Conservation (phyloP, 2,329 filamentous ascomycete genomes). For the Pseudofabraea citricarpa region DNA sequence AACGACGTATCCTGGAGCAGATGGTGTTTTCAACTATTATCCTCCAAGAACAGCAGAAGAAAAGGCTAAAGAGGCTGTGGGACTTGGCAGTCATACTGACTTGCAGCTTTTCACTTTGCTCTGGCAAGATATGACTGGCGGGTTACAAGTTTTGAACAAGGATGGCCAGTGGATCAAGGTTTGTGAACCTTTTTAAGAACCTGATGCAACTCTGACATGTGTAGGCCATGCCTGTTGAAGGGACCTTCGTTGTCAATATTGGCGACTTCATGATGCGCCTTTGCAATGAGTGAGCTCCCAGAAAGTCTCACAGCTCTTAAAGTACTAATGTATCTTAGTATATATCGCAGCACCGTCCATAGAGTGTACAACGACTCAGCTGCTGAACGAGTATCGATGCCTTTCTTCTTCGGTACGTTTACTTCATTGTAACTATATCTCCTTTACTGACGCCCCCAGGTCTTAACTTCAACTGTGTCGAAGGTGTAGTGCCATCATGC, state of each 20-base stretch:
- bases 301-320: background rate
- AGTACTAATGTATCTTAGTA: constrained; percentile 13
- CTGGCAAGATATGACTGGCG: constrained; percentile 39
- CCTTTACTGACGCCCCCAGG: constrained; percentile 20
- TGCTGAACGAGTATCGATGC: constrained; percentile 45
- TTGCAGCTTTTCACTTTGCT: constrained; percentile 45
- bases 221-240: constrained; percentile 36
- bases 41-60: constrained; percentile 31
- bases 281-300: constrained; percentile 34
- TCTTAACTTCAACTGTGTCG: constrained; percentile 47
- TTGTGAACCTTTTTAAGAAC: background rate
- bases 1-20: constrained; percentile 43
- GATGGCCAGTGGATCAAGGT: constrained; percentile 38
- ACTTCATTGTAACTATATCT: background rate
- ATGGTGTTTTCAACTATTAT: constrained; percentile 41
- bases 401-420: constrained; percentile 47
- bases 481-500: constrained; percentile 43
- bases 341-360: constrained; percentile 46
- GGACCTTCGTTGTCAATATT: constrained; percentile 46
- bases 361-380: constrained; percentile 39
- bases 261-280: constrained; percentile 47
- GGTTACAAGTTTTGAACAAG: constrained; percentile 37
- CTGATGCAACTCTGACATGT: constrained; percentile 10
- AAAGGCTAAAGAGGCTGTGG: constrained; percentile 28
- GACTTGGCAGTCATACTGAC: constrained; percentile 42